Evolutionary conservation across 2,329 filamentous ascomycete species (phyloP), one percentile per base, ranked within the genome.

Genomic region (Aspergillus neoniger): DNA sequence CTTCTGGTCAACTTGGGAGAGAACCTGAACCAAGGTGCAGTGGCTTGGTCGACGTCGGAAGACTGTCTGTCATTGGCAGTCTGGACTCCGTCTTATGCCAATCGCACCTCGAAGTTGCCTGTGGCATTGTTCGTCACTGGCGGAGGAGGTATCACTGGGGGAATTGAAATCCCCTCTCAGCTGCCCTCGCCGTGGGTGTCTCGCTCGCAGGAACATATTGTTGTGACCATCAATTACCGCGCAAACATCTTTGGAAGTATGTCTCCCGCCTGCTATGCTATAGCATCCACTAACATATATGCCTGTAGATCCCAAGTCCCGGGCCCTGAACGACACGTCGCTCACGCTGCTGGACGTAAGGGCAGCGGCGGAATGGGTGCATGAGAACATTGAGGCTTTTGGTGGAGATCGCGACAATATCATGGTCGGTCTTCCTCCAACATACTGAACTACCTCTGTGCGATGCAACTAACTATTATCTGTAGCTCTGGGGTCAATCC

Each of bases 61-160:
- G 79, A 81, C 52, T 82, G 80, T 47, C 63, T 82, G 36, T 75
- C 72, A 2, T 63, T 80, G 8, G 77, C 75, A 51, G 65, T 82
- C 1, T 82, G 79, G 79, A 70, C 78, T 2, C 79, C 79, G 7
- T 62, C 68, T 7, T 65, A 65, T 1, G 67, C 62, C 30, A 59
- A 60, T 9, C 52, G 44, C 3, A 57, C 49, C 7, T 64, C 63
- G 0, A 65, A 64, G 8, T 54, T 70, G 1, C 69, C 70, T 9
- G 69, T 69, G 0, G 58, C 66, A 4, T 21, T 71, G 9, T 72
- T 67, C 39, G 63, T 68, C 1, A 65, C 65, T n/a, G 69, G 69
- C 12, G 69, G 69, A 10, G 69, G 64, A 23, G 60, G 62, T 19
- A 49, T 65, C 2, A 67, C 67, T 1, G 70, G 70, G 1, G 78